These are phyloP conservation scores for Quercus engelmannii DNA, from an alignment of 306 rosid genomes.

Conservation along the genomic window DNA sequence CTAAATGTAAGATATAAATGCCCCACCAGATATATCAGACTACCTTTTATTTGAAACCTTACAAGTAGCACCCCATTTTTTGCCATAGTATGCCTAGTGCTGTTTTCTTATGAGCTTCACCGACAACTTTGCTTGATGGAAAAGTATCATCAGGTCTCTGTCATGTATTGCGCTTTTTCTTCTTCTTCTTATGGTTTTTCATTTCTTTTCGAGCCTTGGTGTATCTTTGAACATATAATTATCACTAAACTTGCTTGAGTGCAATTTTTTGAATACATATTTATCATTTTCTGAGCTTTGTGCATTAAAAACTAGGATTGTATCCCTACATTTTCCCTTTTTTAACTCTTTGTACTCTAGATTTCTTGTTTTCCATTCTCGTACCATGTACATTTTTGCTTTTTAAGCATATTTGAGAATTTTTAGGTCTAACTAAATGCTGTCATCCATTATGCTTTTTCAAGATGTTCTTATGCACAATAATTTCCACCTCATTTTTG, in stretches of 20 bases:
- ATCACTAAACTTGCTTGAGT: constrained; percentile 5
- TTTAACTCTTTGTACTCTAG: not conserved
- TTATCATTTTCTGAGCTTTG: not conserved
- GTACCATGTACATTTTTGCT: not conserved
- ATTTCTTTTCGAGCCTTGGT: not conserved
- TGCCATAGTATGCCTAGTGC: constrained; percentile 63
- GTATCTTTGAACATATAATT: not conserved
- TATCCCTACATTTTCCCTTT: not conserved
- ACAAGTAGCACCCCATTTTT: constrained; percentile 2
- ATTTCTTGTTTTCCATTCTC: constrained; percentile 9
- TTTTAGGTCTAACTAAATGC: constrained; percentile 1
- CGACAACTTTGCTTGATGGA: constrained; percentile 50
- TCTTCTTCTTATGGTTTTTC: constrained; percentile 14
- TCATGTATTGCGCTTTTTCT: constrained; percentile 36
- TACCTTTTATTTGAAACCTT: constrained; percentile 20
- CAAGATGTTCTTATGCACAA: not conserved
- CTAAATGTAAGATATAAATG: constrained; percentile 60
- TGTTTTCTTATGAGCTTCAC: constrained; percentile 80
- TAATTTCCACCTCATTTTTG: constrained; percentile 13
- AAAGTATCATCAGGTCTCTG: constrained; percentile 54
- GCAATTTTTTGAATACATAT: not conserved
- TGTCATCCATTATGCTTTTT: constrained; percentile 8
- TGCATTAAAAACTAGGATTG: constrained; percentile 5
- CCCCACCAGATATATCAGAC: constrained; percentile 10
- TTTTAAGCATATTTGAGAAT: not conserved